Conservation (phyloP, 2,329 filamentous ascomycete genomes). For the Chalaropsis thielavioides region DNA sequence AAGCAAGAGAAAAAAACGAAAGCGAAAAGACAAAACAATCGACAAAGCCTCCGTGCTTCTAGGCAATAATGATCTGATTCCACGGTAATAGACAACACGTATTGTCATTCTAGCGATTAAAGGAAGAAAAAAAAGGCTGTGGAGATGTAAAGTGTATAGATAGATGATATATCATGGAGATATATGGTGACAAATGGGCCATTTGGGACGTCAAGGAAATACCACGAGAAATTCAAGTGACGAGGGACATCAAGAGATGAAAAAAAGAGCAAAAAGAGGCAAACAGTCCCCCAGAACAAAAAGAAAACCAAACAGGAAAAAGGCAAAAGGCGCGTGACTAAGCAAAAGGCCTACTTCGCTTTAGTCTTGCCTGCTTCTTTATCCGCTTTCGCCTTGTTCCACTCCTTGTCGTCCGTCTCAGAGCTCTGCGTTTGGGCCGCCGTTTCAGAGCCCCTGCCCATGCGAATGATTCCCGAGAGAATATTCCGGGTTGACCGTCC, state of each 20-base stretch:
- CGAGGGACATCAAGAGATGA: background rate
- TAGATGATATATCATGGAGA: background rate
- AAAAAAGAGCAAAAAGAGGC: background rate
- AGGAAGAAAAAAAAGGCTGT: too few species aligned
- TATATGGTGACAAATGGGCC: background rate
- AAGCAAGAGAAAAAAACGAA: background rate
- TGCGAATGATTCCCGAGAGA: constrained; percentile 32
- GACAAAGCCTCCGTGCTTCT: background rate
- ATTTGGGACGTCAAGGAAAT: background rate
- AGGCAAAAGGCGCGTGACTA: background rate
- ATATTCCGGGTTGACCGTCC: constrained; percentile 31
- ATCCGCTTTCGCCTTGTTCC: background rate
- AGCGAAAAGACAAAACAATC: background rate
- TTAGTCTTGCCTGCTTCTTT: background rate
- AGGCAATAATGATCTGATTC: too few species aligned
- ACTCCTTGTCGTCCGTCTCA: background rate
- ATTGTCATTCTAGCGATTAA: too few species aligned
- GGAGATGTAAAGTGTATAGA: background rate
- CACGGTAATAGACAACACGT: too few species aligned
- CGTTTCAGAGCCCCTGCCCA: constrained; percentile 29
- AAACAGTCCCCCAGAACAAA: constrained; percentile 3
- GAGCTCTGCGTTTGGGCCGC: background rate
- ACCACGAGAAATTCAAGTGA: background rate
- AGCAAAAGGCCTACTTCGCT: background rate
- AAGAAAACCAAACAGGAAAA: constrained; percentile 3